These are phyloP conservation scores for Acidiella bohemica DNA, from an alignment of 495 filamentous ascomycete species.

Conservation along the genomic window DNA sequence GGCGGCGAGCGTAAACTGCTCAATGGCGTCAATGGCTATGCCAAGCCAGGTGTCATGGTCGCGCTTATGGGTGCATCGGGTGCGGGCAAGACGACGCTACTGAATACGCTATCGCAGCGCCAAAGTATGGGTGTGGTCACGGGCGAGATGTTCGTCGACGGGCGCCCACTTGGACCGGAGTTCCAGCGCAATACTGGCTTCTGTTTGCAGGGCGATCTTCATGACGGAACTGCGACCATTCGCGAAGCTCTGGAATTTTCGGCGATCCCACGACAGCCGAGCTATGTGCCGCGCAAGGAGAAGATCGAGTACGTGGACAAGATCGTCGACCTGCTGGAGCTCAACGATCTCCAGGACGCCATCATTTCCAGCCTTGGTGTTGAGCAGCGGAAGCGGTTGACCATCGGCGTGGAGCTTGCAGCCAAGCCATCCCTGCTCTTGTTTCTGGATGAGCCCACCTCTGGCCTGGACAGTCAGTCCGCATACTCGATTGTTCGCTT, in stretches of 20 bases:
- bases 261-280: conserved; percentile 48
- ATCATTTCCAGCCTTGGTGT: conserved; percentile 43
- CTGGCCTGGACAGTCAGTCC: conserved; percentile 73
- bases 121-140: conserved; percentile 50
- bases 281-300: conserved; percentile 32
- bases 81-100: conserved; percentile 67
- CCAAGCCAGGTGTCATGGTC: conserved; percentile 67
- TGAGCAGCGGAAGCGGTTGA: conserved; percentile 59
- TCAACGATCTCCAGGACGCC: conserved; percentile 30
- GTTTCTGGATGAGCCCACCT: conserved; percentile 73
- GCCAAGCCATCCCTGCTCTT: conserved; percentile 70
- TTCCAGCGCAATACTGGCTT: conserved; percentile 78
- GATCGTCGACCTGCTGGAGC: conserved; percentile 31
- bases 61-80: conserved; percentile 77
- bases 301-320: conserved; percentile 33
- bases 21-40: conserved; percentile 59
- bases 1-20: conserved; percentile 58
- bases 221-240: conserved; percentile 53
- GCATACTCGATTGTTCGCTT: conserved; percentile 74
- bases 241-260: conserved; percentile 56
- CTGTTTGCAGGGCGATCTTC: conserved; percentile 78
- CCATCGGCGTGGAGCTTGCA: conserved; percentile 85
- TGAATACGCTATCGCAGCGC: conserved; percentile 65
- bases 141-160: conserved; percentile 50
- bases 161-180: conserved; percentile 47